Evolutionary conservation across 139 green algal species (phyloP).

Genomic region (Eudorina sp.): DNA sequence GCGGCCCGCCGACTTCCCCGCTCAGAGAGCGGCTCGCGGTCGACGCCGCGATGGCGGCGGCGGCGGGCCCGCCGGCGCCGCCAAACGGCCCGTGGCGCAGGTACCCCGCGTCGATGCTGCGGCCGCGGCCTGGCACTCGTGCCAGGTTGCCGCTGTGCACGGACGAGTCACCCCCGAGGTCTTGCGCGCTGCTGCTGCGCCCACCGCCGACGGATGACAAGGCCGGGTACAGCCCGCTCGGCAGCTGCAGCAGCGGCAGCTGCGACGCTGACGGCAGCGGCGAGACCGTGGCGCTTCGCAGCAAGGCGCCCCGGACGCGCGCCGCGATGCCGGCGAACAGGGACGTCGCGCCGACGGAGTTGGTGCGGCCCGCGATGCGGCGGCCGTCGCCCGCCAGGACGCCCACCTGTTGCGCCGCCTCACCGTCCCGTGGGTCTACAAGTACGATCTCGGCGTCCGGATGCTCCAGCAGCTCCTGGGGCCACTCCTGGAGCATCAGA

Average conservation of each 20-base stretch:
- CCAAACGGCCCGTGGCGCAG: neutral
- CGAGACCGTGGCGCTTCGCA: neutral
- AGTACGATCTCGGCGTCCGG: neutral
- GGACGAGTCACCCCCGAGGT: neutral
- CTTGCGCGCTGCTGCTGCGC: neutral
- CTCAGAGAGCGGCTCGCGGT: neutral
- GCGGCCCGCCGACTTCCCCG: neutral
- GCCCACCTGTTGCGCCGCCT: neutral
- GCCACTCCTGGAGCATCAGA: slow-evolving; percentile 29
- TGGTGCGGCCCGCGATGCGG: neutral
- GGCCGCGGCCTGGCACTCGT: neutral
- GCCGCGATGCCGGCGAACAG: neutral
- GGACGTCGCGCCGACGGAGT: neutral
- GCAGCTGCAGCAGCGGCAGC: neutral
- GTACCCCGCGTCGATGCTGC: neutral
- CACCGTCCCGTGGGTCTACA: slow-evolving; percentile 1
- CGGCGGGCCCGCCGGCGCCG: neutral
- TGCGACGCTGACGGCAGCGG: neutral
- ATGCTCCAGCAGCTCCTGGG: slow-evolving; percentile 21
- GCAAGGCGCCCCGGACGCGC: neutral
- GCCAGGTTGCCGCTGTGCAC: neutral
- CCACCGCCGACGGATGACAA: too few species aligned
- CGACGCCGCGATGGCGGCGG: neutral
- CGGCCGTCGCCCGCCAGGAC: neutral
- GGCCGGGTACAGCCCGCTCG: too few species aligned